A percentile compares a stretch with the other conserved stretches of the same genome.
These are phyloP conservation scores for Rhizopus stolonifer DNA, from an alignment of 371 early-diverging fungal genomes.

Conservation along the genomic window DNA sequence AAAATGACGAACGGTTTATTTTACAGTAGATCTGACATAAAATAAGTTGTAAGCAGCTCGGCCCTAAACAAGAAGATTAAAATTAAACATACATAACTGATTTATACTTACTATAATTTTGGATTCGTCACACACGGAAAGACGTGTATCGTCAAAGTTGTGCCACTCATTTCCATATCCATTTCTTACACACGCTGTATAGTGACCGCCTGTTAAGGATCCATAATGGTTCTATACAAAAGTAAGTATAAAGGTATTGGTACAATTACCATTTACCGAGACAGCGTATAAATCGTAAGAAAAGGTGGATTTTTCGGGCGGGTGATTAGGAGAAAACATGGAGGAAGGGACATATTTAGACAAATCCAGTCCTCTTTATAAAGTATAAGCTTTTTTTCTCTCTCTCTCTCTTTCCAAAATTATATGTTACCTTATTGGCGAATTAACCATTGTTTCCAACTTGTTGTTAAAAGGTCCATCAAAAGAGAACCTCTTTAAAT, in stretches of 20 bases:
- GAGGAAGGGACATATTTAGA: constrained; percentile 27
- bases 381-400: no score
- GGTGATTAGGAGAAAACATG: constrained; percentile 31
- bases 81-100: constrained; percentile 30
- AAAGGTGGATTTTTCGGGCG: constrained; percentile 17
- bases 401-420: no score
- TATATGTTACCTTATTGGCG: constrained; percentile 64
- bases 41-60: constrained; percentile 36
- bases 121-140: constrained; percentile 63
- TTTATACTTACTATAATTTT: constrained; percentile 57
- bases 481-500: constrained; percentile 90
- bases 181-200: constrained; percentile 88
- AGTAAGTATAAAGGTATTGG: background rate
- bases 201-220: constrained; percentile 90
- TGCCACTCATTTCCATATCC: constrained; percentile 83
- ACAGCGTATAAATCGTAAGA: constrained; percentile 88
- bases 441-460: constrained; percentile 83
- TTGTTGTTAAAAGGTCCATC: constrained; percentile 93
- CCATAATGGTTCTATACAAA: constrained; percentile 83
- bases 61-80: constrained; percentile 4
- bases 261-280: constrained; percentile 45
- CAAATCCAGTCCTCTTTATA: constrained; percentile 32
- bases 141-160: constrained; percentile 90
- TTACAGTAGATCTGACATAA: constrained; percentile 33
- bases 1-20: no score